phyloP scores from a whole-genome alignment of 208 protist species.

The Plasmodiophora brassicae region DNA sequence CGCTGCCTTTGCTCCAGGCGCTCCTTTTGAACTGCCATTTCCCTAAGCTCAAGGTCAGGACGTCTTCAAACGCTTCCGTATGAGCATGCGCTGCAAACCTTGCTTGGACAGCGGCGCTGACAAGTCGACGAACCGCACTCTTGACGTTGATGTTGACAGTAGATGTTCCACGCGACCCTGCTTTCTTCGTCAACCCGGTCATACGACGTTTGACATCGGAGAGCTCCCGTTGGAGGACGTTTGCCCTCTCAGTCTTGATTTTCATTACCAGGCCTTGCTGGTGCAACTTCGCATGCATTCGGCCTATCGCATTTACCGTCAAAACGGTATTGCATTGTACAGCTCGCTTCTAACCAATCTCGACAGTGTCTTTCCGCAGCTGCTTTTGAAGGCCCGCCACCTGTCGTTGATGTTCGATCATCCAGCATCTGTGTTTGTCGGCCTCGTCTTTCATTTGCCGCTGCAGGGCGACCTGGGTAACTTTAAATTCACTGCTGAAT shows the following conservation, averaged over 20 bases:
- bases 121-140: not conserved
- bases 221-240: not conserved
- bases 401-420: constrained; percentile 9
- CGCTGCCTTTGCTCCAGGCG: not conserved
- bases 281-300: not conserved
- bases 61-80: not conserved
- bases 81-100: not conserved
- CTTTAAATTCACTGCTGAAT: not conserved
- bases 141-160: constrained; percentile 14
- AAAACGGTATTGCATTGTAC: not conserved
- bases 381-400: constrained; percentile 5
- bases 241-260: not conserved
- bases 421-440: not conserved
- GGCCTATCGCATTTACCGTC: not conserved
- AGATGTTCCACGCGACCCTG: not conserved
- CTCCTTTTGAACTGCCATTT: not conserved
- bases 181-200: not conserved
- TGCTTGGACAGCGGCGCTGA: not conserved
- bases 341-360: not conserved
- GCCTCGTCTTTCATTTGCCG: constrained; percentile 26
- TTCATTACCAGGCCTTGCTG: constrained; percentile 30
- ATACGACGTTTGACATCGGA: not conserved
- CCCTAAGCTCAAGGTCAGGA: not conserved
- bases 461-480: not conserved
- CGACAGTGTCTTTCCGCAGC: not conserved